Conservation (phyloP, 768 basidiomycete species). For the Russula ochroleuca region DNA sequence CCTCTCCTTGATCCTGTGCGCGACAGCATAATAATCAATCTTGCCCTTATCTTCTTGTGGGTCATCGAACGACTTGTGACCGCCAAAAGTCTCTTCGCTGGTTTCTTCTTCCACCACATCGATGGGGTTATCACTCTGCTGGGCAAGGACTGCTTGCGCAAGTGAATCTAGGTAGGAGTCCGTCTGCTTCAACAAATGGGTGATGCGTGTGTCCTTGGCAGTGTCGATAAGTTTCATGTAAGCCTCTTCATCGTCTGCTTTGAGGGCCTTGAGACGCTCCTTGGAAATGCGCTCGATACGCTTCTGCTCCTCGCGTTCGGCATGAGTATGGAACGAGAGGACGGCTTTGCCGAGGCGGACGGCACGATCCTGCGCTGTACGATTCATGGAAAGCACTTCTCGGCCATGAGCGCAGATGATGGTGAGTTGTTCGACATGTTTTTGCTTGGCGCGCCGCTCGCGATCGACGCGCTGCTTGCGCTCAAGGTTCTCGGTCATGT, state of each 20-base stretch:
- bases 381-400: conserved; percentile 63
- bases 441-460: conserved; percentile 91
- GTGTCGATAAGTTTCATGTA: conserved; percentile 99
- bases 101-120: conserved; percentile 56
- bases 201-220: conserved; percentile 98
- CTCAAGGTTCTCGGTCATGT: conserved; percentile 84
- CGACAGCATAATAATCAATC: conserved; percentile 95
- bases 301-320: conserved; percentile 98
- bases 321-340: conserved; percentile 76
- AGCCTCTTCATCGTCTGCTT: conserved; percentile 98
- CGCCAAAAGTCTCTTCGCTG: conserved; percentile 89
- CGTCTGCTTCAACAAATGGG: conserved; percentile 90
- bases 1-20: conserved; percentile 88
- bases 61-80: conserved; percentile 63
- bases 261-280: conserved; percentile 96
- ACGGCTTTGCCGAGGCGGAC: conserved; percentile 69
- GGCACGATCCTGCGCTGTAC: conserved; percentile 54
- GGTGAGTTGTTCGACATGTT: conserved; percentile 89
- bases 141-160: conserved; percentile 87
- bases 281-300: conserved; percentile 93
- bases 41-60: conserved; percentile 59
- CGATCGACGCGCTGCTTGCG: conserved; percentile 88
- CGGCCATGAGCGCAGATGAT: conserved; percentile 82
- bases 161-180: conserved; percentile 93
- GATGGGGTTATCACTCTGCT: conserved; percentile 66